These are phyloP conservation scores for Chimonanthus salicifolius DNA, from an alignment of 164 flowering plant species.

Conservation along the genomic window DNA sequence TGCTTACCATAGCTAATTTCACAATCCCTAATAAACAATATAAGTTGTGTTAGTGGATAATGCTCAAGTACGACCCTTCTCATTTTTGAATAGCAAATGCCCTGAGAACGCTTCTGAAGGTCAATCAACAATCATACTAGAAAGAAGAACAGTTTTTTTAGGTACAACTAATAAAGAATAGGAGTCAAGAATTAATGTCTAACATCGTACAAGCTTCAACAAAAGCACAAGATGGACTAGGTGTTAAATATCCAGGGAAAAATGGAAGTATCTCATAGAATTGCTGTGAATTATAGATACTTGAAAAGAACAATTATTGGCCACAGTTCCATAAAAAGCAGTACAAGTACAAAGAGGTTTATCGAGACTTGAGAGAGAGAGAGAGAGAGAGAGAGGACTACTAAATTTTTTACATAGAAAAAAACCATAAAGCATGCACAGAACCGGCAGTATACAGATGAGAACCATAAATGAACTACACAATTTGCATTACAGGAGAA, in stretches of 20 bases:
- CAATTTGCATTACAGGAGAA: too few relatives aligned
- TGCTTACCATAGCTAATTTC: conserved; percentile 67
- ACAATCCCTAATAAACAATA: conserved; percentile 9
- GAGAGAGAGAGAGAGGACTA: too few relatives aligned
- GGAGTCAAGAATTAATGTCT: neutral
- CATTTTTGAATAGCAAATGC: neutral
- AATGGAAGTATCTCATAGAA: neutral
- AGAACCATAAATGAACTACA: too few relatives aligned
- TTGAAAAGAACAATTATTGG: neutral
- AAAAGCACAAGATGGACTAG: neutral
- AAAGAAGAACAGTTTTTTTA: neutral
- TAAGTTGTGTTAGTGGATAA: conserved; percentile 12
- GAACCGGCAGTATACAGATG: too few relatives aligned
- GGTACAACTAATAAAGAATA: neutral
- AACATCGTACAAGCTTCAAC: neutral
- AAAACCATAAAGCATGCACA: too few relatives aligned
- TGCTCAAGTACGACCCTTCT: conserved; percentile 4
- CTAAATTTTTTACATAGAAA: too few relatives aligned
- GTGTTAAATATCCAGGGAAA: neutral
- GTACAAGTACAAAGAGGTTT: too few relatives aligned
- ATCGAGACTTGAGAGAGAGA: too few relatives aligned
- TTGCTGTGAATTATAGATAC: neutral
- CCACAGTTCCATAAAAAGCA: neutral
- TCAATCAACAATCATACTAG: neutral
- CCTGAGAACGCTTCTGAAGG: neutral